Evolutionary conservation across 306 rosid species (phyloP), one percentile per base, ranked within the genome.

Genomic region (Phaseolus lunatus): DNA sequence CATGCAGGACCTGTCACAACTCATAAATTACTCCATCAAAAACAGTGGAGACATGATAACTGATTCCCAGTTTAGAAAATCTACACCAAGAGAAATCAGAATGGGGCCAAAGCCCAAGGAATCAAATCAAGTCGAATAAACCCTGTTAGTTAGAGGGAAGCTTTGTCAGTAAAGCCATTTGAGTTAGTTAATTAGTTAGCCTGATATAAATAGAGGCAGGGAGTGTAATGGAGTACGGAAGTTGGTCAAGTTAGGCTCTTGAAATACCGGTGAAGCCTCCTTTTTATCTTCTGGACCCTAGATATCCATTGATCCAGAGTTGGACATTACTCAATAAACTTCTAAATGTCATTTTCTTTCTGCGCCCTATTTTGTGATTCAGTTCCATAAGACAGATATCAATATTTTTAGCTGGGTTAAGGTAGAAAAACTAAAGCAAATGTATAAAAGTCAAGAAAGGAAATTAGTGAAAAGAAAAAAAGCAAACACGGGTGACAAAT

Each of bases 341-440:
- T 35, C 14, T 62, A 31, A 16, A 18, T 64, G 7, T 35, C 15
- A 13, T 12, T 23, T 18, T 35, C 13, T 35, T 10, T 35, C 9
- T 1, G 12, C 9, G 18, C 47, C 26, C 26, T 33, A 18, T 16
- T n/a, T 63, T 18, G 7, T 13, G 10, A 13, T 64, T 16, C 48
- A 64, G 24, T 35, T 35, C 48, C 9, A 33, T 64, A 48, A 35
- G 11, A 48, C 37, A 63, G 41, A 62, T 14, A 54, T 57, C 41
- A 52, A 44, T 23, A 37, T 52, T 43, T 44, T 24, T 10, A 43
- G 53, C 27, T 24, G 56, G 61, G 14, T 37, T 56, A 72, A 9
- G 71, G 59, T 50, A 59, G 61, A 70, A 59, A 22, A 49, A 52
- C 33, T 2, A 2, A 58, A 57, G 45, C n/a, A 9, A 45, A 73